phyloP scores from a whole-genome alignment of 148 eudicot genomes.

The Talinum fruticosum region DNA sequence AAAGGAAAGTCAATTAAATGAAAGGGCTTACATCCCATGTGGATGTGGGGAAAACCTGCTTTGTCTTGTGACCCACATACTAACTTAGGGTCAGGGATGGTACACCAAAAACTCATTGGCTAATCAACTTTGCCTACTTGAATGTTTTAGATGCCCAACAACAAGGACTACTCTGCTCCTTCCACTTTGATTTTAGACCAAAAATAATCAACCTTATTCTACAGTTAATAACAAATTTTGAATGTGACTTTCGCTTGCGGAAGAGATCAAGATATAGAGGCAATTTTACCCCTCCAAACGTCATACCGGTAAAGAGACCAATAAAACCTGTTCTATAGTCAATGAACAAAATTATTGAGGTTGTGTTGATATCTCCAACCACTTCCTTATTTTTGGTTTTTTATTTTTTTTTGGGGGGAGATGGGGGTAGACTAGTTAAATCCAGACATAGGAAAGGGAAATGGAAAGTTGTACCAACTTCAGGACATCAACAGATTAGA shows the following conservation, averaged over 20 bases:
- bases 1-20: slow-evolving; percentile 13
- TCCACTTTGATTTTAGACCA: too few species aligned
- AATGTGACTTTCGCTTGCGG: too few species aligned
- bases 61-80: background rate
- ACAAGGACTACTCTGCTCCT: background rate
- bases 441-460: background rate
- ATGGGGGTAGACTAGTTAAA: background rate
- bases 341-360: background rate
- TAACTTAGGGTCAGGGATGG: background rate
- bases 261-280: too few species aligned
- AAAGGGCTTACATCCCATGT: slow-evolving; percentile 21
- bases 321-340: too few species aligned
- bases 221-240: too few species aligned
- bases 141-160: background rate
- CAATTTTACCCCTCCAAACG: too few species aligned
- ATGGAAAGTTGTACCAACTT: background rate
- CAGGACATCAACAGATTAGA: background rate
- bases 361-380: too few species aligned
- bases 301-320: too few species aligned
- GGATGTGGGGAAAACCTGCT: background rate
- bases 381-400: too few species aligned
- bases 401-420: background rate
- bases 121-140: background rate
- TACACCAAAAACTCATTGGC: background rate
- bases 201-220: background rate